Evolutionary conservation across 2,329 filamentous ascomycete genomes (phyloP).

Genomic region (Calonectria pauciramosa): DNA sequence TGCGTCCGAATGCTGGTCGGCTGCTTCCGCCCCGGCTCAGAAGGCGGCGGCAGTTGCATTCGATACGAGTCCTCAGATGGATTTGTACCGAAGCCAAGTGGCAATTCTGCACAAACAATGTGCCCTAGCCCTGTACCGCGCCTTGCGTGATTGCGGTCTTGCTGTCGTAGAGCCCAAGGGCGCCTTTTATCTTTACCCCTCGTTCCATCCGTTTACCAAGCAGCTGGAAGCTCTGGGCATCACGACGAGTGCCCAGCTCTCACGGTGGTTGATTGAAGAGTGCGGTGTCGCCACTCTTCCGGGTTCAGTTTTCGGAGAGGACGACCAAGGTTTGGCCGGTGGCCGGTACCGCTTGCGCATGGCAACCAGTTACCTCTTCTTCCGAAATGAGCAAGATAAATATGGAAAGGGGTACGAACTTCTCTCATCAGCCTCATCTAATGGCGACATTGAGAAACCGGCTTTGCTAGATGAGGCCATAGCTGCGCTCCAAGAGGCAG

Average conservation of each 20-base stretch:
- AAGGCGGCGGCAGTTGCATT: constrained; percentile 12
- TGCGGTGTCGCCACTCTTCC: constrained; percentile 11
- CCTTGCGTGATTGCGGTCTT: neutral
- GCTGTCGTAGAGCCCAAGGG: constrained; percentile 8
- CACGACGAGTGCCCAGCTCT: neutral
- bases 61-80: neutral
- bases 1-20: constrained; percentile 19
- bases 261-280: constrained; percentile 13
- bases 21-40: constrained; percentile 13
- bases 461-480: neutral
- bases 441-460: neutral
- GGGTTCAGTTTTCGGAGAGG: constrained; percentile 8
- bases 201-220: constrained; percentile 7
- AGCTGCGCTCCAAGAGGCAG: neutral
- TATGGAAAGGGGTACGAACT: constrained; percentile 6
- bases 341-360: constrained; percentile 12
- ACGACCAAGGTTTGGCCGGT: constrained; percentile 1
- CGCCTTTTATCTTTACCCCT: constrained; percentile 16
- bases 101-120: neutral
- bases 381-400: neutral
- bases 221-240: neutral
- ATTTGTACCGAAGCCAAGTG: constrained; percentile 6
- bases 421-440: neutral
- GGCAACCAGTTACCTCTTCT: constrained; percentile 19
- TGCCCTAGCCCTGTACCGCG: constrained; percentile 1